Conservation (phyloP, 371 early-diverging fungal genomes). For the Sporodiniella umbellata region DNA sequence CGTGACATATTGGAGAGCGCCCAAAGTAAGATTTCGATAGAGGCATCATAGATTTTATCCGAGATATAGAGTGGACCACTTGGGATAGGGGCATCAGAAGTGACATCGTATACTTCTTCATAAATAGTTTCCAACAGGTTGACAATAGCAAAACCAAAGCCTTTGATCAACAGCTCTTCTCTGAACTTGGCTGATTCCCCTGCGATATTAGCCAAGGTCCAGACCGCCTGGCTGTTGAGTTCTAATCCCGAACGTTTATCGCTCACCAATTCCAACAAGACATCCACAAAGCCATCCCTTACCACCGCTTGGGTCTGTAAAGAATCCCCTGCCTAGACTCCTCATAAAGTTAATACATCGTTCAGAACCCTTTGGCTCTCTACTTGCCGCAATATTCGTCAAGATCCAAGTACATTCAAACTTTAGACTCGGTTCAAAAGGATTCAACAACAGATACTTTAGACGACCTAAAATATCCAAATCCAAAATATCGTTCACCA, state of each 20-base stretch:
- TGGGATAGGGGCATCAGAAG: neutral
- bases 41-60: constrained; percentile 19
- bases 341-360: neutral
- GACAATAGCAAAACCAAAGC: constrained; percentile 14
- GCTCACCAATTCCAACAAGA: constrained; percentile 23
- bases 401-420: constrained; percentile 63
- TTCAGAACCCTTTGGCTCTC: neutral
- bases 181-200: constrained; percentile 39
- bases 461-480: constrained; percentile 35
- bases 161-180: constrained; percentile 26
- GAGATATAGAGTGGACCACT: neutral
- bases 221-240: constrained; percentile 45
- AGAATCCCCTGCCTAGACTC: constrained; percentile 50
- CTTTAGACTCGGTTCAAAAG: constrained; percentile 27
- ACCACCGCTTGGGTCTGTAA: constrained; percentile 47
- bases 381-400: constrained; percentile 58
- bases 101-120: constrained; percentile 9
- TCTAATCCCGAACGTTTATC: constrained; percentile 10
- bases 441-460: constrained; percentile 22
- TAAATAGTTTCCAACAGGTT: constrained; percentile 9
- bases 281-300: constrained; percentile 39
- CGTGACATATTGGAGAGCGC: constrained; percentile 45
- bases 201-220: constrained; percentile 52
- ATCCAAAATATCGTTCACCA: constrained; percentile 29
- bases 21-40: constrained; percentile 41